Base-by-base conservation (phyloP, 176 grass and related monocot species). In the Rhynchospora breviuscula region DNA sequence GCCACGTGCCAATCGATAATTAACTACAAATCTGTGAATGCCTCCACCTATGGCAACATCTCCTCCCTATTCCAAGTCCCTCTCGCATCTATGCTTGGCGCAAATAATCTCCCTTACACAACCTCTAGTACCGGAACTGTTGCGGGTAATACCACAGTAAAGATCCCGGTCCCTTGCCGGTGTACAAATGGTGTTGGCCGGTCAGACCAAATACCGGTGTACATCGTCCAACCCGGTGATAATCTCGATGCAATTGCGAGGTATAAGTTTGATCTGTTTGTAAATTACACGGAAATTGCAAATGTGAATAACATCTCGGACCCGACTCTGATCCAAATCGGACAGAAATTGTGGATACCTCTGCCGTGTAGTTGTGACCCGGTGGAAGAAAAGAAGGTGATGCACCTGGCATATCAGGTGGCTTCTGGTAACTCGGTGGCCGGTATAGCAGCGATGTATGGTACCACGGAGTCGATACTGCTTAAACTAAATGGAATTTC, bases 321-420 rank as follows among this genome's bases (percentile, higher is more conserved):
- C 62, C 15, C 31, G 10, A 57, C 64, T 75, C 8, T 47, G 3
- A 92, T 98, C 7, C 0, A 1, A 0, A 0, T 56, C 10, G 82
- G 87, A 12, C 67, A 98, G 84, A n/a, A 43, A 72, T 73, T 98
- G 74, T 61, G 53, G 81, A 94, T 98, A 71, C 90, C 95, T 18
- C 86, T 98, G 44, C 95, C 92, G 81, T 98, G 90, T 86, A 93
- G 81, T 89, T 98, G 95, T 81, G 95, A 98, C 63, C 14, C 43
- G 17, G 92, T 88, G 71, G 89, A 58, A n/a, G 84, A 18, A 19
- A 18, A 23, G 53, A 56, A 46, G 67, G 90, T 91, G 3, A 63
- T 88, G 67, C 95, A 98, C 87, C 68, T 88, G 7, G 90, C 92
- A 0, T 90, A 94, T 84, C 21, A 46, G 76, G 92, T 94, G 67